These are phyloP conservation scores for Colletotrichum sojae DNA, from an alignment of 2,329 filamentous ascomycete genomes.

Conservation along the genomic window DNA sequence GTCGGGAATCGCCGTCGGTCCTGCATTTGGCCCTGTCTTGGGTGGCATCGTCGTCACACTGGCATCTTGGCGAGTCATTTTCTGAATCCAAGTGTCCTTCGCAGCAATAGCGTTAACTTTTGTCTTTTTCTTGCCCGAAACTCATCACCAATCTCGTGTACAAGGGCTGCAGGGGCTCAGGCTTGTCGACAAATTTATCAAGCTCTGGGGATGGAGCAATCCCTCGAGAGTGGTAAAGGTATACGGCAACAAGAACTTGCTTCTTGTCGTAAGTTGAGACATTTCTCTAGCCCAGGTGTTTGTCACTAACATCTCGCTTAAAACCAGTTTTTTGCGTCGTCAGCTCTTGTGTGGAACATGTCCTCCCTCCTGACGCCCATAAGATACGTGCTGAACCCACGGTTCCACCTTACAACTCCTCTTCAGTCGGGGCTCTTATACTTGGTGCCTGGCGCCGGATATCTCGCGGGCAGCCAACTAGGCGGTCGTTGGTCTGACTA, in stretches of 20 bases:
- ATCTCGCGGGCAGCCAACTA: slow-evolving; percentile 77
- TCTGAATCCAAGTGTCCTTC: slow-evolving; percentile 82
- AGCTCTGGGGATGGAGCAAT: slow-evolving; percentile 75
- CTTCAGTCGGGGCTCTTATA: slow-evolving; percentile 81
- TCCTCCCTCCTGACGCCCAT: slow-evolving; percentile 74
- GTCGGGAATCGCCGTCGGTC: slow-evolving; percentile 79
- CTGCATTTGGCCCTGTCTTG: slow-evolving; percentile 78
- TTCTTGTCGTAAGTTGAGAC: slow-evolving; percentile 59
- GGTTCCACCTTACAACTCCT: slow-evolving; percentile 77
- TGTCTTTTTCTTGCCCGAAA: slow-evolving; percentile 78
- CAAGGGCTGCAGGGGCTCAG: slow-evolving; percentile 72
- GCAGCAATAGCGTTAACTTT: slow-evolving; percentile 75
- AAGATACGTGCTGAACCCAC: slow-evolving; percentile 80
- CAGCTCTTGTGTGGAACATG: slow-evolving; percentile 82
- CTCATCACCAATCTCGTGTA: slow-evolving; percentile 75
- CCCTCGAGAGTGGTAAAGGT: slow-evolving; percentile 74
- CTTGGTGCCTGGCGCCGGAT: slow-evolving; percentile 79
- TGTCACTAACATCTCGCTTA: not conserved
- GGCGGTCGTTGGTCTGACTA: slow-evolving; percentile 81
- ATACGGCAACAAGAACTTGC: slow-evolving; percentile 78
- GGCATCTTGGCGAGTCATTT: slow-evolving; percentile 80
- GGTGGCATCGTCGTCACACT: slow-evolving; percentile 85
- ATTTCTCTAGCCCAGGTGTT: not conserved
- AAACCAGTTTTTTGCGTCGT: slow-evolving; percentile 63
- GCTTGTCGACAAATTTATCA: slow-evolving; percentile 61